Base-by-base conservation (phyloP, 192 early-diverging fungal species). In the Dissophora ornata region DNA sequence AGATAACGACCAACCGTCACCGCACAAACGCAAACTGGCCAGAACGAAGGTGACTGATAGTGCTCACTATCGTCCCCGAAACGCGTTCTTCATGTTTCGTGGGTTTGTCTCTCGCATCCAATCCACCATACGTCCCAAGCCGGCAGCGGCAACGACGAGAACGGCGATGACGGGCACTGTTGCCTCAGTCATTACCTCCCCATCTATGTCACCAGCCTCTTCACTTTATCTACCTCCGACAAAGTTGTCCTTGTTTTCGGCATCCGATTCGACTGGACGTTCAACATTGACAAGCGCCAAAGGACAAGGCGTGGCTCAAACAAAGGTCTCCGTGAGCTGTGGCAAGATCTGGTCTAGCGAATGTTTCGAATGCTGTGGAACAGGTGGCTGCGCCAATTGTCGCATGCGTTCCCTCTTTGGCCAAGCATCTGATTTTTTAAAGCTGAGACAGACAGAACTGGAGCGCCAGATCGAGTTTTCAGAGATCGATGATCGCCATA, bases 61-160 rank as follows among this genome's bases (percentile, higher is more conserved):
- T 26, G 48, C 57, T 0, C 67, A 69, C 33, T 69, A 59, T 16
- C 67, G 67, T 22, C 38, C 67, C 4, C 34, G 67, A 15, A 69
- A 69, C 40, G 67, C 67, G 2, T 69, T 69, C 22, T 69, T 69
- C 25, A 59, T 69, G 38, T 69, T 69, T 24, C 67, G 67, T 24
- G 67, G 67, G 3, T 69, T 59, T 32, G 55, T 69, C 29, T 59
- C 67, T 19, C 54, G 48, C 15, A 13, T 69, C 19, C 67, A 69
- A 19, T 42, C 33, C 24, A 16, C 34, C 5, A 21, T 30, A 5
- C 26, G 10, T 18, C 15, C 47, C 18, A 34, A 32, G 7, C 15
- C 26, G n/a, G n/a, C n/a, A n/a, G n/a, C n/a, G n/a, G n/a, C n/a
- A n/a, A n/a, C n/a, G n/a, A n/a, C n/a, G n/a, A n/a, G n/a, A n/a